A percentile compares a stretch with the other conserved stretches of the same genome.
Evolutionary conservation across 192 early-diverging fungal genomes (phyloP).

Genomic region (Coemansia sp.): DNA sequence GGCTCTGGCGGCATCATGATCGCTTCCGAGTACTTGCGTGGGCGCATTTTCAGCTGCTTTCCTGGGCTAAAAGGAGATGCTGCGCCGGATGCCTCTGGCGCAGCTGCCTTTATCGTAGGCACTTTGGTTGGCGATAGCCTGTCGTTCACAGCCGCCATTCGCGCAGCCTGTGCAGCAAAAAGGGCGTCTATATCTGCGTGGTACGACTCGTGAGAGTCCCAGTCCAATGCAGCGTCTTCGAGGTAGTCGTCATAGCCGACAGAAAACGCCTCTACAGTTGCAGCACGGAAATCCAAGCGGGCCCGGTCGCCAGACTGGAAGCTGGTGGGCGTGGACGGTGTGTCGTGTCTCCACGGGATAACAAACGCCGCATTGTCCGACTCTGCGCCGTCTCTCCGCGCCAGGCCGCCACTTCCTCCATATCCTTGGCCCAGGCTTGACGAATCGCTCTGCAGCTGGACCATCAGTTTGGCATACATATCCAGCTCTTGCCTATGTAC

Average conservation of each 20-base stretch:
- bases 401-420: constrained; percentile 2
- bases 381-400: constrained; percentile 14
- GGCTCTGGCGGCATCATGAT: constrained; percentile 12
- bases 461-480: constrained; percentile 53
- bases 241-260: constrained; percentile 57
- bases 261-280: constrained; percentile 39
- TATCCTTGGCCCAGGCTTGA: background rate
- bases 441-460: constrained; percentile 34
- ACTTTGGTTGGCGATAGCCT: background rate
- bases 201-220: constrained; percentile 48
- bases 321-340: constrained; percentile 6
- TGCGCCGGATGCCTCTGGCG: background rate
- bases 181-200: constrained; percentile 45
- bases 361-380: constrained; percentile 25
- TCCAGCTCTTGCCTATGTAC: constrained; percentile 54
- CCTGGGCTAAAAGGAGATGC: constrained; percentile 15
- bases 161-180: constrained; percentile 36
- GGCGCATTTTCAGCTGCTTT: constrained; percentile 38
- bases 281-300: constrained; percentile 24
- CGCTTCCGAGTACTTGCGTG: constrained; percentile 54
- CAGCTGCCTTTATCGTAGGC: background rate
- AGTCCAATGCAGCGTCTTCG: constrained; percentile 55
- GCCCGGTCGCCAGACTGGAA: constrained; percentile 14
- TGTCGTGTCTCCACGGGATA: constrained; percentile 43
- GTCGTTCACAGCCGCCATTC: constrained; percentile 12